These are phyloP conservation scores for Eucalyptus cloeziana DNA, from an alignment of 345 rosid species.

Conservation along the genomic window DNA sequence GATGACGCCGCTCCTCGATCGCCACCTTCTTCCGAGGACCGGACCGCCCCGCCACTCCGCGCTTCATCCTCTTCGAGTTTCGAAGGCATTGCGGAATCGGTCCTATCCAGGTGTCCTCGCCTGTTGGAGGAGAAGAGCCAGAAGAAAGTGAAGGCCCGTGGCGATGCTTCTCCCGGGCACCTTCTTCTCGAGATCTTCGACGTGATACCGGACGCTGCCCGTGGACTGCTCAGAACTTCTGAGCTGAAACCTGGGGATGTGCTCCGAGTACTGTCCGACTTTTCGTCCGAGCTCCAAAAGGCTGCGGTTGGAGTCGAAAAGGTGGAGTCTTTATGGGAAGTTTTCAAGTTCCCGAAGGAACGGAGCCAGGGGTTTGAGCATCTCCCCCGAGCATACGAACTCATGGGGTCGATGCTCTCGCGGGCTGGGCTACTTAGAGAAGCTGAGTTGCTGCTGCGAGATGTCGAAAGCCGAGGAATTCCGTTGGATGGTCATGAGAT, in stretches of 20 bases:
- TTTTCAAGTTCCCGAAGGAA: no score
- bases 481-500: conserved; percentile 22
- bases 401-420: conserved; percentile 50
- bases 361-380: no score
- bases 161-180: conserved; percentile 21
- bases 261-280: conserved; percentile 41
- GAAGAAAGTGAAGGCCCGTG: conserved; percentile 1
- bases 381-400: conserved; percentile 37
- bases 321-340: no score
- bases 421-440: conserved; percentile 43
- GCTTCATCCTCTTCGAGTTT: conserved; percentile 13
- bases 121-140: neutral
- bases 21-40: neutral
- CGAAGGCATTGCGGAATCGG: conserved; percentile 10
- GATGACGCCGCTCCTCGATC: neutral
- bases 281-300: conserved; percentile 26
- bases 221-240: conserved; percentile 34
- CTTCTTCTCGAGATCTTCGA: conserved; percentile 43
- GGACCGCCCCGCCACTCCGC: neutral
- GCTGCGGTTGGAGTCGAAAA: conserved; percentile 21
- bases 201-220: conserved; percentile 42
- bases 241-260: conserved; percentile 39
- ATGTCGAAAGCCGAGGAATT: conserved; percentile 26
- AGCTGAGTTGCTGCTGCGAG: conserved; percentile 41
- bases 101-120: conserved; percentile 7